Evolutionary conservation across 2,329 filamentous ascomycete species (phyloP).

Genomic region (Tolypocladium capitatum): DNA sequence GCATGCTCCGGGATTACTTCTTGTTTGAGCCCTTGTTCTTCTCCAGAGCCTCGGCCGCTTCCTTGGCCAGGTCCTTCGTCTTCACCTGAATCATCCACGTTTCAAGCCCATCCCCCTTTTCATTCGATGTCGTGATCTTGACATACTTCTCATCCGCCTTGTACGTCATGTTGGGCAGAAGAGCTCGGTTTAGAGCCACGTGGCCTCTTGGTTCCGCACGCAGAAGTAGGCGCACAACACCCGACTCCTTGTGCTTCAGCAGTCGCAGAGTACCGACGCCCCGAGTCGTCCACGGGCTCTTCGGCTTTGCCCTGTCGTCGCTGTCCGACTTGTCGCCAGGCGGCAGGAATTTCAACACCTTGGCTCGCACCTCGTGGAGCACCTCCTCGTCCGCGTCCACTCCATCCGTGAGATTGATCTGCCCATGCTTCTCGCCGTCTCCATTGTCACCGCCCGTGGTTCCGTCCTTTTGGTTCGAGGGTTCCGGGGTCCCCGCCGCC

Average conservation of each 20-base stretch:
- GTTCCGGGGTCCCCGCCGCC: constrained; percentile 45
- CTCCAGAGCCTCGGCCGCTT: constrained; percentile 38
- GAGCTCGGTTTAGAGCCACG: constrained; percentile 56
- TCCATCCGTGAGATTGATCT: constrained; percentile 55
- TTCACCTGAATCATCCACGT: constrained; percentile 63
- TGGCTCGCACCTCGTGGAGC: constrained; percentile 57
- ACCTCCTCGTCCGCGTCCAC: constrained; percentile 61
- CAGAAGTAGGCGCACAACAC: constrained; percentile 53
- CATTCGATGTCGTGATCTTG: constrained; percentile 42
- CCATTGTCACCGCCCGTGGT: constrained; percentile 31
- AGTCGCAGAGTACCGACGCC: constrained; percentile 61
- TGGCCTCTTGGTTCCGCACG: constrained; percentile 65
- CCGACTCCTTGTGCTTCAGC: constrained; percentile 59
- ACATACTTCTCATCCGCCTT: constrained; percentile 47
- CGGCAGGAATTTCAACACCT: constrained; percentile 49
- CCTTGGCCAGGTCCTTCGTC: constrained; percentile 43
- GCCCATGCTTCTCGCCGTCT: constrained; percentile 48
- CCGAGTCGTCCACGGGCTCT: constrained; percentile 52
- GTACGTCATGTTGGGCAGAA: constrained; percentile 51
- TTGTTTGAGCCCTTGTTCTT: constrained; percentile 44
- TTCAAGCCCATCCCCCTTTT: constrained; percentile 46
- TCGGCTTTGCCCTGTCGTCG: constrained; percentile 30
- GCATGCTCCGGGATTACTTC: constrained; percentile 19
- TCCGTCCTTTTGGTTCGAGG: constrained; percentile 31
- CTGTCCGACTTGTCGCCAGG: constrained; percentile 32